Evolutionary conservation across 257 asterid genomes (phyloP).

Genomic region (Petunia axillaris): DNA sequence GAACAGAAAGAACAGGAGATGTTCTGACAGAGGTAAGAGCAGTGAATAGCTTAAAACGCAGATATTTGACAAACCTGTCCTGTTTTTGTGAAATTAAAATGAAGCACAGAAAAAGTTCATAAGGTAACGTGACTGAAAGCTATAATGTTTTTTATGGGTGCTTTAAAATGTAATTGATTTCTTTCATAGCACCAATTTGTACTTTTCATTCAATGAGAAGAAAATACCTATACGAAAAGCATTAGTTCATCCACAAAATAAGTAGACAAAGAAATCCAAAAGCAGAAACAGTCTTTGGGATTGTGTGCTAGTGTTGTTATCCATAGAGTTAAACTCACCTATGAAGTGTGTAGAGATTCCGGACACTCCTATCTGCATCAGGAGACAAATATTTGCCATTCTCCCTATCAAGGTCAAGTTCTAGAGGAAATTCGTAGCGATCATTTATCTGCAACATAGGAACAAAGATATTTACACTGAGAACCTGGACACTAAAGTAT

Average conservation of each 20-base stretch:
- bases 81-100: no score
- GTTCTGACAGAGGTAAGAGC: slow-evolving; percentile 7
- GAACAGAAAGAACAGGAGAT: slow-evolving; percentile 6
- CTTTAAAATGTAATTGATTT: slow-evolving; percentile 5
- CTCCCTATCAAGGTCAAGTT: slow-evolving; percentile 94
- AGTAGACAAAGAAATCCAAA: neutral
- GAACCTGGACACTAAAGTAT: neutral
- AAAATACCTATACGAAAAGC: neutral
- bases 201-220: slow-evolving; percentile 4
- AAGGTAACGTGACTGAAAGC: neutral
- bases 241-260: neutral
- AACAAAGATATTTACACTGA: slow-evolving; percentile 24
- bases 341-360: slow-evolving; percentile 89
- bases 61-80: slow-evolving; percentile 1
- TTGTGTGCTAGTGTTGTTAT: slow-evolving; percentile 5
- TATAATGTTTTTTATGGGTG: neutral
- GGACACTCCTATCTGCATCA: slow-evolving; percentile 90
- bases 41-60: neutral
- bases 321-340: slow-evolving; percentile 52
- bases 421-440: slow-evolving; percentile 93
- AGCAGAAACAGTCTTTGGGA: neutral
- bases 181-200: slow-evolving; percentile 11
- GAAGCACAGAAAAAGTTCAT: neutral
- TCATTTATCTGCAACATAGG: slow-evolving; percentile 81
- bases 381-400: slow-evolving; percentile 93